phyloP scores from a whole-genome alignment of 1,284 basidiomycete genomes.

The Boletellus deceptivus region DNA sequence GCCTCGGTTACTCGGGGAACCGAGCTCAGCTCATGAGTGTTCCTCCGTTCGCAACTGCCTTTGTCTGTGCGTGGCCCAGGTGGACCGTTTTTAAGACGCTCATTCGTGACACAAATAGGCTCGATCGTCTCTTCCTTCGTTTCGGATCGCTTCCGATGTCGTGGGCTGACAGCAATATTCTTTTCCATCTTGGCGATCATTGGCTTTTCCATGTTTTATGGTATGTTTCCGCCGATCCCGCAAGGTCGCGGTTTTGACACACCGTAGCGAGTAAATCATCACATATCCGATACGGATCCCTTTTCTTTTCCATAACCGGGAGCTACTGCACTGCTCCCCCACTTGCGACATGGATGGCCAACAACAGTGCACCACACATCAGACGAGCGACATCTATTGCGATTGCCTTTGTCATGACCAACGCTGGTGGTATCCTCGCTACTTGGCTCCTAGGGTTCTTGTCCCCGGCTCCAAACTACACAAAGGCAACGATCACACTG shows the following conservation, averaged over 20 bases:
- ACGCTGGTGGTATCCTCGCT: conserved; percentile 56
- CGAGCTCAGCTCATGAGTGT: conserved; percentile 50
- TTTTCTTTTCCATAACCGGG: conserved; percentile 51
- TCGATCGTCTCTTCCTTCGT: conserved; percentile 41
- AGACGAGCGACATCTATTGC: conserved; percentile 55
- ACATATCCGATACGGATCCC: conserved; percentile 45
- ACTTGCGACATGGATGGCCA: conserved; percentile 51
- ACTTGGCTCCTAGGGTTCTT: conserved; percentile 51
- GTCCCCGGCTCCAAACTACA: conserved; percentile 43
- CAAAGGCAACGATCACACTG: conserved; percentile 38
- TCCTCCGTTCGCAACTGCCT: conserved; percentile 47
- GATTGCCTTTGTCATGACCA: conserved; percentile 52
- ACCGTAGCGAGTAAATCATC: conserved; percentile 21
- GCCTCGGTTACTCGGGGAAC: conserved; percentile 44
- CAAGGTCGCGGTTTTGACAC: background rate
- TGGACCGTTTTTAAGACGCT: background rate
- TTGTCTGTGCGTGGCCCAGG: conserved; percentile 35
- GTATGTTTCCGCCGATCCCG: conserved; percentile 25
- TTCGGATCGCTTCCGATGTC: conserved; percentile 44
- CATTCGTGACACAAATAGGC: conserved; percentile 23
- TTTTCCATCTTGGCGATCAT: conserved; percentile 37
- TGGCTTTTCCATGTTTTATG: conserved; percentile 51
- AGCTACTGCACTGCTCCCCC: conserved; percentile 45
- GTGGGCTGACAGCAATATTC: conserved; percentile 39
- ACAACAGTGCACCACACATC: conserved; percentile 56